phyloP scores from a whole-genome alignment of 768 basidiomycete species.

The Tylopilus balloui region DNA sequence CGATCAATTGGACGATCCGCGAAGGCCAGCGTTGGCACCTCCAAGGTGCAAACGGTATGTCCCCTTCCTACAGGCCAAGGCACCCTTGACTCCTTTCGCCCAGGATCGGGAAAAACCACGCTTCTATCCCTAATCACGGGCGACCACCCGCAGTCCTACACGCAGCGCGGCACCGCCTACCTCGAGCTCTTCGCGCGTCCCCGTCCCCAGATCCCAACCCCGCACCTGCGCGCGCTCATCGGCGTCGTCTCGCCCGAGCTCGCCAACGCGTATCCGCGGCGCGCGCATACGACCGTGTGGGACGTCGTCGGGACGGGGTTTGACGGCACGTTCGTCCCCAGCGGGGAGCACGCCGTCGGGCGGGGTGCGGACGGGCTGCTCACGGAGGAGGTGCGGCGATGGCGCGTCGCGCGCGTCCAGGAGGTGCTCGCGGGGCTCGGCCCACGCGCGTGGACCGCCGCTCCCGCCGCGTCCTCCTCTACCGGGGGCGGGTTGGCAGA shows the following conservation, averaged over 20 bases:
- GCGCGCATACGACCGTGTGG: constrained; percentile 61
- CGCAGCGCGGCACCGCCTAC: constrained; percentile 44
- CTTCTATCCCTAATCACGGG: constrained; percentile 86
- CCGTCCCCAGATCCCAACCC: constrained; percentile 63
- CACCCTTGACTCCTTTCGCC: too few species aligned
- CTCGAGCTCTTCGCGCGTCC: constrained; percentile 59
- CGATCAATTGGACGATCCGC: constrained; percentile 78
- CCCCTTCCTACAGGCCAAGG: too few species aligned
- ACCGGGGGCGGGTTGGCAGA: too few species aligned
- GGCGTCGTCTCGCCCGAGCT: constrained; percentile 88
- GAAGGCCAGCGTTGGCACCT: constrained; percentile 89
- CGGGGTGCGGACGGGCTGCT: constrained; percentile 38
- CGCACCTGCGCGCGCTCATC: constrained; percentile 58
- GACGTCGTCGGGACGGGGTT: constrained; percentile 88
- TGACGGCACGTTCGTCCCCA: constrained; percentile 72
- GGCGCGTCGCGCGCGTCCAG: constrained; percentile 44
- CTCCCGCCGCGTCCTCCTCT: too few species aligned
- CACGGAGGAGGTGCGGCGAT: constrained; percentile 30
- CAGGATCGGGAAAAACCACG: constrained; percentile 94
- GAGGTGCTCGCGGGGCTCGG: constrained; percentile 64
- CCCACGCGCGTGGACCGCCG: constrained; percentile 45
- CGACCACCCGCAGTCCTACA: constrained; percentile 93
- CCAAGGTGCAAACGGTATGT: constrained; percentile 77
- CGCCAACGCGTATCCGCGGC: constrained; percentile 83
- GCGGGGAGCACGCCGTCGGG: constrained; percentile 42